phyloP scores from a whole-genome alignment of 768 basidiomycete genomes.

The Albatrellus ellisii region DNA sequence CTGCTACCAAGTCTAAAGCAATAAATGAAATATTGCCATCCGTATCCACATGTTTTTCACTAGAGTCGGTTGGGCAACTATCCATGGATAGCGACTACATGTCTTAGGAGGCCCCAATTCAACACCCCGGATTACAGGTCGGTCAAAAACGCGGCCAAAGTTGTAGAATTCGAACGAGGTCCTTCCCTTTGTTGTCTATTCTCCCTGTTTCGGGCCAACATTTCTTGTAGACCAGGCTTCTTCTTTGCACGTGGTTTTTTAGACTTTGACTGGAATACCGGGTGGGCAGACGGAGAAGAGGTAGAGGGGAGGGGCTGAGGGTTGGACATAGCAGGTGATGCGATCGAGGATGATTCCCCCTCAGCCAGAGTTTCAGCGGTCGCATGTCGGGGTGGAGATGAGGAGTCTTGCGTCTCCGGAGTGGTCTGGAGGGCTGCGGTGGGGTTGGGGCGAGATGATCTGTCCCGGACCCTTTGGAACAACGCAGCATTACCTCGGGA shows the following conservation, averaged over 20 bases:
- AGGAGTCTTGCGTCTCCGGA: neutral
- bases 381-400: too few species aligned
- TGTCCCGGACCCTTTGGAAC: conserved; percentile 10
- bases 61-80: too few species aligned
- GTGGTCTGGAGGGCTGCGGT: neutral
- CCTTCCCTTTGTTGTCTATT: conserved; percentile 14
- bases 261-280: neutral
- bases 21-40: too few species aligned
- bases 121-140: too few species aligned
- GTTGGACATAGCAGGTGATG: neutral
- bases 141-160: neutral
- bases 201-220: conserved; percentile 50
- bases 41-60: too few species aligned
- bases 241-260: conserved; percentile 32
- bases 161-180: neutral
- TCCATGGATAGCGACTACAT: too few species aligned
- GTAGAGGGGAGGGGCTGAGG: neutral
- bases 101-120: too few species aligned
- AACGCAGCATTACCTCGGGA: conserved; percentile 9
- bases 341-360: conserved; percentile 1
- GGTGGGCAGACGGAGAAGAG: neutral
- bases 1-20: too few species aligned
- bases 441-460: neutral
- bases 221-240: conserved; percentile 42
- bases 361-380: too few species aligned